Base-by-base conservation (phyloP, 345 rosid species). In the Gossypium mustelinum region DNA sequence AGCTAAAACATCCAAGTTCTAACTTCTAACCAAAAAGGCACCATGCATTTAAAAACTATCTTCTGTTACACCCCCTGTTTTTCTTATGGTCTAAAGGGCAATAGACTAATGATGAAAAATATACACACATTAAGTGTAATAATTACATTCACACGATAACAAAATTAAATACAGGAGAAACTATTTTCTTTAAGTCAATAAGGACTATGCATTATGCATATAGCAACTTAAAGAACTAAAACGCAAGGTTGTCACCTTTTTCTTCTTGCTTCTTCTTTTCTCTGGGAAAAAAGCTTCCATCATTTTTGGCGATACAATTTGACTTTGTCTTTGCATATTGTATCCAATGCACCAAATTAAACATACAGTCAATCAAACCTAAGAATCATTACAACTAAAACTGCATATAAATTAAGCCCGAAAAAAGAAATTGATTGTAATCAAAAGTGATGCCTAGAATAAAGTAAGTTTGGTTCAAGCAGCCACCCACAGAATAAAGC, bases 231-330 rank as follows among this genome's bases (percentile, higher is more conserved):
- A 69, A n/a, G 25, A 70, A 22, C 47, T 4, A 52, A n/a, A 17
- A 29, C 20, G 1, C 29, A n/a, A 47, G n/a, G 56, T 27, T 13
- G 41, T 76, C 65, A 93, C 98, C 94, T 86, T 90, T 93, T 34
- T 93, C 97, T 78, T 96, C 97, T 81, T 96, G 97, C 86, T 87
- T 93, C 85, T 84, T 96, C 89, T 92, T 96, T 78, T 90, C 98
- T 76, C 85, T 86, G 9, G 92, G 87, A 75, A 88, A 87, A 41
- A 80, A 93, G 76, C 88, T 86, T 79, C 98, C 98, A 68, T 93
- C 98, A 0, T 80, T 93, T 81, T 93, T 93, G 79, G 90, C 83
- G 63, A 93, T 54, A 84, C 97, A 96, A 80, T 96, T 97, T 1
- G 97, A 89, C 84, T 89, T 96, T 66, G 88, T 76, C 83, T 90